Percentiles rank a stretch among this genome's conserved stretches.
These are phyloP conservation scores for Senecio squalidus DNA, from an alignment of 140 eudicot species.

Conservation along the genomic window DNA sequence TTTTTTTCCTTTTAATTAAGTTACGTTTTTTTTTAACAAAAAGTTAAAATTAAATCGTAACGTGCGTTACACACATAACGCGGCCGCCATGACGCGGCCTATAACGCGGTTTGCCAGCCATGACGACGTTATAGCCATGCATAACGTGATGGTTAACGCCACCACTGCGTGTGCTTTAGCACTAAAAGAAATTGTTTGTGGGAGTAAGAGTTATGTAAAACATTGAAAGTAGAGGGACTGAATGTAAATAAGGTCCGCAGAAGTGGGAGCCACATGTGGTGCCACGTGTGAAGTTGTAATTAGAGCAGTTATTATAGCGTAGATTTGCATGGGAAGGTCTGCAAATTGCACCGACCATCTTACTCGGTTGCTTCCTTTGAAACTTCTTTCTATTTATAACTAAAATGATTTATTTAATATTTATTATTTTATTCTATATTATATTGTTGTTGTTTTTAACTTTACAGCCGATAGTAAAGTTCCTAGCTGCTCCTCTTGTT, in stretches of 20 bases:
- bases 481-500: not conserved
- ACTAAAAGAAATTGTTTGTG: not conserved
- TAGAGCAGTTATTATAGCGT: not conserved
- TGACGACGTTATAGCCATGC: too few relatives aligned
- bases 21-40: too few relatives aligned
- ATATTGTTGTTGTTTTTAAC: too few relatives aligned
- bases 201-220: not conserved
- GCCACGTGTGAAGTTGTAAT: not conserved
- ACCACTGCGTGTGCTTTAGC: not conserved
- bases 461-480: not conserved
- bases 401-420: too few relatives aligned
- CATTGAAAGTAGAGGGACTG: not conserved
- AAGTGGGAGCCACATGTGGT: not conserved
- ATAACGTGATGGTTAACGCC: too few relatives aligned
- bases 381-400: not conserved
- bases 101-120: too few relatives aligned
- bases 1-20: too few relatives aligned
- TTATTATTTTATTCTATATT: too few relatives aligned
- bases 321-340: not conserved
- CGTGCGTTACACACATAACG: too few relatives aligned
- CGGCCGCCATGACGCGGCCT: too few relatives aligned
- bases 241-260: not conserved
- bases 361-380: not conserved
- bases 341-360: not conserved
- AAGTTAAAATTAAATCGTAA: too few relatives aligned